Evolutionary conservation across 768 basidiomycete genomes (phyloP).

Genomic region (Collybia sp.): DNA sequence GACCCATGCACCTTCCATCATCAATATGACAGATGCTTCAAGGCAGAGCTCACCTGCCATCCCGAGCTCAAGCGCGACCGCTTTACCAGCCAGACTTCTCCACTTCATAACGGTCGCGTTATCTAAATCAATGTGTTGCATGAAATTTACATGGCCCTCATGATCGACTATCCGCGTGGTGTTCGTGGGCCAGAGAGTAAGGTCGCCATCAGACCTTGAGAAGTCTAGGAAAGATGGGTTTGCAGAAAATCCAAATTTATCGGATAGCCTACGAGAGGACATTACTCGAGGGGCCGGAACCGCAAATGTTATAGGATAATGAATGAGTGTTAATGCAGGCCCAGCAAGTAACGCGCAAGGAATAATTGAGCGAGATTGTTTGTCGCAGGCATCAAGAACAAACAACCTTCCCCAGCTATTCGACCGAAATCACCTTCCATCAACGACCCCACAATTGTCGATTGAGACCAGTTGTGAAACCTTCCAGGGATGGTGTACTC

Average conservation of each 20-base stretch:
- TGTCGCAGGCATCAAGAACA: no score
- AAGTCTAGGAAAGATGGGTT: conserved; percentile 59
- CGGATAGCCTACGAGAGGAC: conserved; percentile 24
- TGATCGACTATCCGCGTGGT: conserved; percentile 46
- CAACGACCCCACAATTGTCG: no score
- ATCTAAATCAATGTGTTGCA: conserved; percentile 48
- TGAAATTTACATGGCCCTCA: conserved; percentile 70
- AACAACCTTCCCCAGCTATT: no score
- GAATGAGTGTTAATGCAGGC: no score
- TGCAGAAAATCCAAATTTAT: conserved; percentile 33
- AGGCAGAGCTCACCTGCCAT: conserved; percentile 40
- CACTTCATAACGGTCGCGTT: conserved; percentile 53
- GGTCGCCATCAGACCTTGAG: conserved; percentile 54
- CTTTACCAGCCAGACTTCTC: conserved; percentile 40
- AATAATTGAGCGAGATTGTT: no score
- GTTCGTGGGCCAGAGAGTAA: conserved; percentile 49
- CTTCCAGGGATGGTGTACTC: no score
- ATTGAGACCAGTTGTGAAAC: no score
- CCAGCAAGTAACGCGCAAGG: no score
- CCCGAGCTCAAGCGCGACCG: conserved; percentile 36
- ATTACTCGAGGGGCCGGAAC: conserved; percentile 9
- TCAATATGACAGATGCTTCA: not conserved
- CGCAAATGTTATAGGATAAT: not conserved
- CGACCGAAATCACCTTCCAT: no score
- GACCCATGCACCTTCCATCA: conserved; percentile 5